Evolutionary conservation across 1,284 basidiomycete genomes (phyloP).

Genomic region (Sphaerobolus stellatus): DNA sequence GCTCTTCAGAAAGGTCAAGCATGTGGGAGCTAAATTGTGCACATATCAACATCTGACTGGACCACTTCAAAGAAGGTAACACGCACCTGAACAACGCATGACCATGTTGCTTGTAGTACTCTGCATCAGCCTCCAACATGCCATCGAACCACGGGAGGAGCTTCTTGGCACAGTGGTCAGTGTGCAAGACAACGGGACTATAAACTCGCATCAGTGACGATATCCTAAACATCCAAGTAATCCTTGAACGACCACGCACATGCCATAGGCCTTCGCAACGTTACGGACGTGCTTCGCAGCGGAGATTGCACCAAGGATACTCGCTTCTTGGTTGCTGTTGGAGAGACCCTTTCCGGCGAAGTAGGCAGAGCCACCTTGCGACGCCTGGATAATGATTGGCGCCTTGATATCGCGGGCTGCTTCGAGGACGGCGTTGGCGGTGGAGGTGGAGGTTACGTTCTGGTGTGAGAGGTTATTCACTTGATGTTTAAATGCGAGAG

Average conservation of each 20-base stretch:
- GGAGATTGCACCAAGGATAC: slow-evolving; percentile 87
- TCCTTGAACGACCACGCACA: slow-evolving; percentile 54
- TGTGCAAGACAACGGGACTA: slow-evolving; percentile 96
- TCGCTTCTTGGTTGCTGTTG: slow-evolving; percentile 97
- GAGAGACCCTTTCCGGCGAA: slow-evolving; percentile 96
- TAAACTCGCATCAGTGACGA: not conserved
- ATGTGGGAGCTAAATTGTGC: slow-evolving; percentile 99
- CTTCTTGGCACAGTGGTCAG: slow-evolving; percentile 98
- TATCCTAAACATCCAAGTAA: not conserved
- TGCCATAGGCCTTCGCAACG: slow-evolving; percentile 86
- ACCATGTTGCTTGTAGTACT: slow-evolving; percentile 86
- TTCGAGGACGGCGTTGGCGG: slow-evolving; percentile 85
- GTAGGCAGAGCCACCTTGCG: slow-evolving; percentile 95
- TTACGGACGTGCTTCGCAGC: slow-evolving; percentile 92
- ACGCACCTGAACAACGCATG: slow-evolving; percentile 61
- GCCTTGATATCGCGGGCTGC: slow-evolving; percentile 92
- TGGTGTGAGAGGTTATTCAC: slow-evolving; percentile 27
- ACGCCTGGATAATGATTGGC: slow-evolving; percentile 97
- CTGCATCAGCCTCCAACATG: slow-evolving; percentile 97
- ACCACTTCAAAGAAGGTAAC: no score
- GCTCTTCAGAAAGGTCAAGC: slow-evolving; percentile 98
- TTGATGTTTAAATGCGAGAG: slow-evolving; percentile 8
- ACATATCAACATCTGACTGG: no score
- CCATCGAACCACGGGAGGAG: slow-evolving; percentile 99
- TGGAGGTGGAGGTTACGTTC: slow-evolving; percentile 88